Evolutionary conservation across 352 stramenopile species (phyloP).

Genomic region (Vaucheria bursata): DNA sequence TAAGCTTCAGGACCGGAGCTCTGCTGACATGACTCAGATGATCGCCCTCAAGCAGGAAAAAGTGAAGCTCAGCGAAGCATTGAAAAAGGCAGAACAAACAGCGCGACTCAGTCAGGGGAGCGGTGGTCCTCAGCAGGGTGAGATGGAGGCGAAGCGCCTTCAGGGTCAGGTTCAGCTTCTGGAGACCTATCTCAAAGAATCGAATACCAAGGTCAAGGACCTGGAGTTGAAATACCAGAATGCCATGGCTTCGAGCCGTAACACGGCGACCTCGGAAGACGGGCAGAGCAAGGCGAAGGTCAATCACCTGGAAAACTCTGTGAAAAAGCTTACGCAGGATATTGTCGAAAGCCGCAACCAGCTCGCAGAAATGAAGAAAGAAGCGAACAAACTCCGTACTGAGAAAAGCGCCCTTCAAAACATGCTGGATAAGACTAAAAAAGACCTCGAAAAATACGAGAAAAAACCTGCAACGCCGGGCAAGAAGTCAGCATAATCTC

Average conservation of each 20-base stretch:
- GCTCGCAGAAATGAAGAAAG: constrained; percentile 1
- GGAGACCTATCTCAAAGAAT: neutral
- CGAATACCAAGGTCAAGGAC: neutral
- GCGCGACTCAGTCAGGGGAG: neutral
- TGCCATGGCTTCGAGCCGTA: no score
- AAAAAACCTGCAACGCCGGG: neutral
- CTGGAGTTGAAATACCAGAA: neutral
- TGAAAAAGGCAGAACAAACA: neutral
- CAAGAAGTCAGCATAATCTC: neutral
- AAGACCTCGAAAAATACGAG: neutral
- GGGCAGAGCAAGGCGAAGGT: neutral
- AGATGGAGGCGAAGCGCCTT: neutral
- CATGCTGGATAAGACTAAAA: neutral
- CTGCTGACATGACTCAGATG: neutral
- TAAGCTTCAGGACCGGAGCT: neutral
- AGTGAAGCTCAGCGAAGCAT: neutral
- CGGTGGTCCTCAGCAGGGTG: neutral
- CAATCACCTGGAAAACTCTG: neutral
- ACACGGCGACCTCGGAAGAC: no score
- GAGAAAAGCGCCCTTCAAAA: neutral
- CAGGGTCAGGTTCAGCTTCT: neutral
- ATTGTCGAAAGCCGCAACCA: neutral
- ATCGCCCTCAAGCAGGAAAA: neutral
- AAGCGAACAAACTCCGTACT: neutral
- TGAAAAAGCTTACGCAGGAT: neutral